Evolutionary conservation across 495 filamentous ascomycete species (phyloP), one percentile per base, ranked within the genome.

Genomic region (Tuber brumale): DNA sequence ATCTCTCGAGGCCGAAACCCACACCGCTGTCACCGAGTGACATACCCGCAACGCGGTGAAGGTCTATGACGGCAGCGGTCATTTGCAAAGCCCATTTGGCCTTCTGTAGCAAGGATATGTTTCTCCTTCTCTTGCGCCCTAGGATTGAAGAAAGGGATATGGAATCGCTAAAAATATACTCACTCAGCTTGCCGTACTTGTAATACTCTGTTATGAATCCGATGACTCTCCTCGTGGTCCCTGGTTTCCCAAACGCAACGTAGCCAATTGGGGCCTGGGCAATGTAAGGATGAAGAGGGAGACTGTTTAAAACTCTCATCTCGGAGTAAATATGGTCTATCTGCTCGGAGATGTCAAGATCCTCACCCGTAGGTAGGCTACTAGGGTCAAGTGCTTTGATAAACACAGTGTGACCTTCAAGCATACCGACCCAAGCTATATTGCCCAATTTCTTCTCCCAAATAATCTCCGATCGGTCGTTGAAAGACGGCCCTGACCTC

Each of bases 161-260:
- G 31, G 77, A 79, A 42, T 79, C 77, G 46, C 76, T 79, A n/a
- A 79, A 79, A 74, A 79, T 43, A 35, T 79, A 79, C 39, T 79
- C 77, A 71, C 76, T 79, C 72, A 79, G 57, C 31, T 72, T 72
- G 12, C 77, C 77, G 69, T 79, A 70, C 69, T 71, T 74, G 41
- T 79, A 79, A 66, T 78, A 79, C n/a, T 72, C 76, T 61, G 66
- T 72, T 8, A 79, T 73, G 75, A 75, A 79, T 27, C 77, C 77
- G 43, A 79, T 41, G 6, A 79, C 57, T 51, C 72, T 79, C 27
- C 72, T 78, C 27, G 27, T 14, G 4, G 57, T 66, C 51, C 76
- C 76, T 48, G 74, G 37, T 27, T 37, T 78, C 39, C 77, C 77
- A 31, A 79, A 72, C 35, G 77, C 75, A n/a, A 79, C 27, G 39